Percentiles rank a stretch among this genome's conserved stretches.
These are phyloP conservation scores for Trichoderma breve DNA, from an alignment of 2,329 filamentous ascomycete species.

Conservation along the genomic window DNA sequence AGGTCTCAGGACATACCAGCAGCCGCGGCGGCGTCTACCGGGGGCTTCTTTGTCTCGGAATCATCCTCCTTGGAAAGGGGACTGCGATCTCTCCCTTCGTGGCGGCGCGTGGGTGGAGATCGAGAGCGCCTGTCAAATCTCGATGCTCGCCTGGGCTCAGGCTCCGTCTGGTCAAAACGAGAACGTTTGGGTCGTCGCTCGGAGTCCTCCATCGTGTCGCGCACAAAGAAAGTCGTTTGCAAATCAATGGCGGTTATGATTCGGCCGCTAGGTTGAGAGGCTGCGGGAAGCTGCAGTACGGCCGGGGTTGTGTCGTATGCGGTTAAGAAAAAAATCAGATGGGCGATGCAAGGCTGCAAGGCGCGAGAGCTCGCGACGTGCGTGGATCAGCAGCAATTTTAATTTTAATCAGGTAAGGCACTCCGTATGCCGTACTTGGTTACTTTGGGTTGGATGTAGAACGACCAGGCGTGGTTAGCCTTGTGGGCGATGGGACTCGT, in stretches of 20 bases:
- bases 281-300: not conserved
- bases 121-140: conserved; percentile 91
- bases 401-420: not conserved
- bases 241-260: not conserved
- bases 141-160: conserved; percentile 71
- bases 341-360: conserved; percentile 15
- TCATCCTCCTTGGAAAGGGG: conserved; percentile 56
- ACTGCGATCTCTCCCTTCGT: conserved; percentile 78
- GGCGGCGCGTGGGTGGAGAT: conserved; percentile 67
- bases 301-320: not conserved
- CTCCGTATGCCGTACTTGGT: not conserved
- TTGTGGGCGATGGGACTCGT: not conserved
- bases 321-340: not conserved
- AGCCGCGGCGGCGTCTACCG: conserved; percentile 69
- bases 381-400: conserved; percentile 1
- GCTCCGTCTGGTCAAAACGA: conserved; percentile 89
- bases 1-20: conserved; percentile 57
- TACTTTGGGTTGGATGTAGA: not conserved
- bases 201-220: conserved; percentile 63
- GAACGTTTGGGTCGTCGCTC: conserved; percentile 79
- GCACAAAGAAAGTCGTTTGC: not conserved
- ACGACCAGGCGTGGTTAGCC: not conserved
- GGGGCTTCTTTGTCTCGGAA: conserved; percentile 47
- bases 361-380: conserved; percentile 13
- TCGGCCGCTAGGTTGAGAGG: not conserved